A percentile compares a stretch with the other conserved stretches of the same genome.
phyloP scores from a whole-genome alignment of 495 filamentous ascomycete genomes.

The Hypoxylon rickii region DNA sequence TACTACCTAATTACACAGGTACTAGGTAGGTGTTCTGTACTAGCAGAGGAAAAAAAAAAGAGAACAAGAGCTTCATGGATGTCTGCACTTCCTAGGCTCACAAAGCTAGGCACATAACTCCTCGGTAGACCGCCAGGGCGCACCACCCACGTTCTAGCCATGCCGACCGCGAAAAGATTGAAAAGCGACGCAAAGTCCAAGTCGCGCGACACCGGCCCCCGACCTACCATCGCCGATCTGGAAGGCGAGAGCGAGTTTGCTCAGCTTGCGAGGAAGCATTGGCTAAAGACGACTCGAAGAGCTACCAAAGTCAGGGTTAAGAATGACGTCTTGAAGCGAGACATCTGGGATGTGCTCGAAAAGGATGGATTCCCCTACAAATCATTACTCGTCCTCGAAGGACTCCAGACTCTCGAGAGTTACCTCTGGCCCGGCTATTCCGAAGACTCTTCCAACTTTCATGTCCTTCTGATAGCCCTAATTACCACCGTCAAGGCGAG shows the following conservation, averaged over 20 bases:
- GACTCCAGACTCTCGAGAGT: constrained; percentile 88
- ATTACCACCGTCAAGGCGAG: constrained; percentile 86
- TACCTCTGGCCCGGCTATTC: constrained; percentile 91
- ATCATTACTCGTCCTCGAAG: constrained; percentile 82
- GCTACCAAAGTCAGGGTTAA: constrained; percentile 69
- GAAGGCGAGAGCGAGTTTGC: constrained; percentile 82
- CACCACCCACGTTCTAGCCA: constrained; percentile 30
- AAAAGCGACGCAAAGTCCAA: constrained; percentile 49
- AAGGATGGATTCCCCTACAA: constrained; percentile 75
- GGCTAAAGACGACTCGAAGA: constrained; percentile 70
- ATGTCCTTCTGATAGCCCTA: constrained; percentile 82
- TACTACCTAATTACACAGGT: no score
- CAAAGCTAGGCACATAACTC: constrained; percentile 14
- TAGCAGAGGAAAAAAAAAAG: no score
- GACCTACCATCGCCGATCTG: constrained; percentile 52
- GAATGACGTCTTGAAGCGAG: constrained; percentile 80
- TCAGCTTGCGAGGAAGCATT: constrained; percentile 80
- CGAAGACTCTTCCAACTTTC: constrained; percentile 87
- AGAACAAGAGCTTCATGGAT: constrained; percentile 15
- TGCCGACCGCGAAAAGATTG: constrained; percentile 56
- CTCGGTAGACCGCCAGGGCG: constrained; percentile 19
- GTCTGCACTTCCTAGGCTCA: constrained; percentile 1
- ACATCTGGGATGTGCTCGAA: constrained; percentile 91
- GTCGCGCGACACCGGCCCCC: constrained; percentile 38
- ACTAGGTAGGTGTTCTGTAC: no score